phyloP scores from a whole-genome alignment of 1,139 yeast genomes.

The Wickerhamiella pararugosa region DNA sequence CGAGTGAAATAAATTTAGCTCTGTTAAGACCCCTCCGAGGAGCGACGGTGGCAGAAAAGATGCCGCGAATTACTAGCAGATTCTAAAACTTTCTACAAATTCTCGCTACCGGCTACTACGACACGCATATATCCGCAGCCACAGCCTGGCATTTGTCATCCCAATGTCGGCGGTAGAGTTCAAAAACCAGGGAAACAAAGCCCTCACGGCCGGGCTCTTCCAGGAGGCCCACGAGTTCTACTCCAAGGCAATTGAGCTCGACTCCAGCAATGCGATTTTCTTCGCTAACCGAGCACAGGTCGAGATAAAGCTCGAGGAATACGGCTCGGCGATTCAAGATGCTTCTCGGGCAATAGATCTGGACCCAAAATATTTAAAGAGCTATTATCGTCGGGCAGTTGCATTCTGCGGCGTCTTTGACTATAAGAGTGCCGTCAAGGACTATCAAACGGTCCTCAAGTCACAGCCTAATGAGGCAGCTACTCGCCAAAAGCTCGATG shows the following conservation, averaged over 20 bases:
- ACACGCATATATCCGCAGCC: too few species aligned
- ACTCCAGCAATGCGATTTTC: conserved; percentile 53
- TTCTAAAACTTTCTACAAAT: too few species aligned
- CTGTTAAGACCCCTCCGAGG: too few species aligned
- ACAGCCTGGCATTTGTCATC: not conserved
- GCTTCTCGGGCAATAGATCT: conserved; percentile 55
- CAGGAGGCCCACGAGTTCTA: conserved; percentile 57
- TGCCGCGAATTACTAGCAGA: too few species aligned
- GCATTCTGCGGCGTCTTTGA: conserved; percentile 64
- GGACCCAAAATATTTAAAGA: conserved; percentile 59
- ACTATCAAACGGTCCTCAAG: conserved; percentile 49
- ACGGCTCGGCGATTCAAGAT: conserved; percentile 71
- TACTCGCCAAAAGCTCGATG: conserved; percentile 49
- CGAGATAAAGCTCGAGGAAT: conserved; percentile 69
- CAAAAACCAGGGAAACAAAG: conserved; percentile 65
- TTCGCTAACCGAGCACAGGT: conserved; percentile 87
- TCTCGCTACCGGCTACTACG: too few species aligned
- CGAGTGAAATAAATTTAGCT: too few species aligned
- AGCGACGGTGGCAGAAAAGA: too few species aligned
- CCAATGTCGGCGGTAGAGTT: conserved; percentile 22
- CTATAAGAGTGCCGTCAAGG: conserved; percentile 59
- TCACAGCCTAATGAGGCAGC: conserved; percentile 55
- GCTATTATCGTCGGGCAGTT: conserved; percentile 70
- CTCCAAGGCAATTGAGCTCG: conserved; percentile 61
- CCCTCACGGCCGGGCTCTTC: conserved; percentile 46